phyloP scores from a whole-genome alignment of 768 basidiomycete species.

The Kwoniella bestiolae region DNA sequence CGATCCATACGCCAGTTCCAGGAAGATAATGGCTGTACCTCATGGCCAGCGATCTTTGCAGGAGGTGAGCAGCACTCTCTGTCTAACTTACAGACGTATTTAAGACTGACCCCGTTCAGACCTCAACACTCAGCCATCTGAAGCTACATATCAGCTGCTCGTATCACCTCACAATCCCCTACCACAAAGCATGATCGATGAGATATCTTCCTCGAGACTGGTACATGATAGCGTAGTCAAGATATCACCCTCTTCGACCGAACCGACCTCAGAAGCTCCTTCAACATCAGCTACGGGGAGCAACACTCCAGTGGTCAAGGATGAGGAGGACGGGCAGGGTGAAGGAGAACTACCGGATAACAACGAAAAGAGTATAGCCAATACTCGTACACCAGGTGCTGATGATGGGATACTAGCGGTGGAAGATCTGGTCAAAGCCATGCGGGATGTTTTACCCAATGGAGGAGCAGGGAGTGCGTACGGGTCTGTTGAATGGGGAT shows the following conservation, averaged over 20 bases:
- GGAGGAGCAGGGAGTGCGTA: slow-evolving; percentile 68
- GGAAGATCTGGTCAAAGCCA: slow-evolving; percentile 65
- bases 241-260: slow-evolving; percentile 17
- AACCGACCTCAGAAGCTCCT: slow-evolving; percentile 16
- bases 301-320: slow-evolving; percentile 55
- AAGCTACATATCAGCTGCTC: slow-evolving; percentile 79
- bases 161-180: slow-evolving; percentile 64
- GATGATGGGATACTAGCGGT: slow-evolving; percentile 73
- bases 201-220: slow-evolving; percentile 67
- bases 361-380: slow-evolving; percentile 64
- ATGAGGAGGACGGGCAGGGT: slow-evolving; percentile 54
- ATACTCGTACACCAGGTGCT: slow-evolving; percentile 66
- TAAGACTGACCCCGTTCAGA: slow-evolving; percentile 61
- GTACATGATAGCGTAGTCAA: slow-evolving; percentile 54
- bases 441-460: slow-evolving; percentile 47
- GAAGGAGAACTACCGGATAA: slow-evolving; percentile 38
- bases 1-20: slow-evolving; percentile 69
- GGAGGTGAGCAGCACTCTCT: slow-evolving; percentile 66
- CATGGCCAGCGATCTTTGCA: slow-evolving; percentile 81
- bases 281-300: slow-evolving; percentile 26
- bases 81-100: not conserved
- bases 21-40: slow-evolving; percentile 58
- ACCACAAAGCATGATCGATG: slow-evolving; percentile 63
- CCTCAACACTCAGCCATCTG: slow-evolving; percentile 85
- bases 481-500: slow-evolving; percentile 56